phyloP scores from a whole-genome alignment of 2,329 filamentous ascomycete genomes.

The Trichoderma sp. region DNA sequence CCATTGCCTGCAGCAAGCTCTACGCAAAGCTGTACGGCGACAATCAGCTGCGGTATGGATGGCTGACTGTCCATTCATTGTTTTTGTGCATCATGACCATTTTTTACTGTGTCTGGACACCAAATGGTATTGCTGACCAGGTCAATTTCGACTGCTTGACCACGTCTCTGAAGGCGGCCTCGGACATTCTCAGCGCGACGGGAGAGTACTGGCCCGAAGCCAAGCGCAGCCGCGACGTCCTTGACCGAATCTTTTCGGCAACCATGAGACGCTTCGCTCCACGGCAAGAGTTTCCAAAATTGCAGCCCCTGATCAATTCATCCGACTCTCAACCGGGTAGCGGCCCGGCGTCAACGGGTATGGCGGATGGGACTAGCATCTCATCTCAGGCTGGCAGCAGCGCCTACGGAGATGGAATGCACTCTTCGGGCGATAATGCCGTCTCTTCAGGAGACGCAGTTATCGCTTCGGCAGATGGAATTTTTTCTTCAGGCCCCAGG shows the following conservation, averaged over 20 bases:
- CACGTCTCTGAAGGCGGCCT: slow-evolving; percentile 39
- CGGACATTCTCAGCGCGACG: slow-evolving; percentile 48
- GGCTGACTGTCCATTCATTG: slow-evolving; percentile 47
- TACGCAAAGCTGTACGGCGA: slow-evolving; percentile 43
- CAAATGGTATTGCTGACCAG: slow-evolving; percentile 29
- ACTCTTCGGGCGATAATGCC: not conserved
- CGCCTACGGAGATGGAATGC: not conserved
- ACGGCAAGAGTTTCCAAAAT: not conserved
- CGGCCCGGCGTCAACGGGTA: not conserved
- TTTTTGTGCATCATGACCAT: slow-evolving; percentile 48
- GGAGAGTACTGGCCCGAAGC: slow-evolving; percentile 53
- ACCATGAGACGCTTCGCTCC: slow-evolving; percentile 14
- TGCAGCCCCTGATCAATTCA: not conserved
- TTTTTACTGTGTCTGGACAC: slow-evolving; percentile 48
- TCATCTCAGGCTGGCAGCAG: slow-evolving; percentile 4
- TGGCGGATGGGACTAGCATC: not conserved
- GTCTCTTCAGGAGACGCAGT: not conserved
- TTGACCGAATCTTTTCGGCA: slow-evolving; percentile 30
- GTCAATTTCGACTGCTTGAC: slow-evolving; percentile 25
- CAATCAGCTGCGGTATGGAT: slow-evolving; percentile 45
- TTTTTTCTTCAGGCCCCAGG: not conserved
- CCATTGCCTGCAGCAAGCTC: slow-evolving; percentile 39
- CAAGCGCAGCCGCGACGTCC: slow-evolving; percentile 43
- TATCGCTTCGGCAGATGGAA: not conserved
- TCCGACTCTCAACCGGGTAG: not conserved